Base-by-base conservation (phyloP, 768 basidiomycete species). In the Boletus pseudopeckii region DNA sequence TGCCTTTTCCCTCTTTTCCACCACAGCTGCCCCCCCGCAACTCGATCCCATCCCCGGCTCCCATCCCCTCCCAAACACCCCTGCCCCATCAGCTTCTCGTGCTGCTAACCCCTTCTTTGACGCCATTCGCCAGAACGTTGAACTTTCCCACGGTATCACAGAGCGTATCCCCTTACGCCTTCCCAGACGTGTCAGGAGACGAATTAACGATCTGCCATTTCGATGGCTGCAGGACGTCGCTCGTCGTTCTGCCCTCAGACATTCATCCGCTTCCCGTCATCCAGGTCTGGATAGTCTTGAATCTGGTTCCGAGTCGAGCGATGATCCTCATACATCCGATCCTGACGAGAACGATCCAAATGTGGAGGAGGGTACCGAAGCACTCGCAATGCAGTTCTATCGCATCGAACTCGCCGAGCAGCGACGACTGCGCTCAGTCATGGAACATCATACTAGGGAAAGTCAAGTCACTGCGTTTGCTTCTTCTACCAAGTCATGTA, bases 371-470 rank as follows among this genome's bases (percentile, higher is more conserved):
- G 86, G 86, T 24, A 80, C 87, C 1, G 89, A 93, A 57, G 77
- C 81, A 1, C 81, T 98, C 30, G 94, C 95, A 2, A 85, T 85
- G 79, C 93, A 98, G 71, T 98, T 96, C 68, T 94, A 95, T 74
- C 80, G 83, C 48, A 89, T 98, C 51, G 96, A 98, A 66, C 76
- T 92, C 1, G 88, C 88, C 4, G 96, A 98, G 70, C 94, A 95
- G 70, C 79, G 87, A 51, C 76, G 96, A 13, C 73, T 98, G 34
- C 90, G 92, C 74, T 86, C 87, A 5, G 84, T 97, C 34, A 92
- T 98, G 92, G 85, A 92, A 50, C 89, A 92, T 69, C 96, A 97
- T 67, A 81, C 85, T 3, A 78, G 75, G 60, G 90, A 92, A 66
- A 76, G 75, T 39, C 71, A 70, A 26, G 53, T 61, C 24, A 37